Conservation (phyloP, 106 monocot genomes). For the Alisma plantagoaquatica region DNA sequence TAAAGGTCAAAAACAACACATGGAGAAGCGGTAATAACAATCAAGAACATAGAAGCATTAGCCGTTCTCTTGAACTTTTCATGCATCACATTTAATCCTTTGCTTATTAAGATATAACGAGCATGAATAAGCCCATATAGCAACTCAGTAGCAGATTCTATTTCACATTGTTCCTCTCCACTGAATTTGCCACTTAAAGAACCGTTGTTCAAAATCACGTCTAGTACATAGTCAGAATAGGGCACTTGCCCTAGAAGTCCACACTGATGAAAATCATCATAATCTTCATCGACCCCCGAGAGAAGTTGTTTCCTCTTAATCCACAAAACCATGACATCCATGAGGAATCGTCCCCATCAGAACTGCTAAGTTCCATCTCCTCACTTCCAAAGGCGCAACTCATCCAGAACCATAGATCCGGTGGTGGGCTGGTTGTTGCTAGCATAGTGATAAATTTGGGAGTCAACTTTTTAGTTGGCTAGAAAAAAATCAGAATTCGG, state of each 20-base stretch:
- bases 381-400: no score
- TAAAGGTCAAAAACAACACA: no score
- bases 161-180: constrained; percentile 47
- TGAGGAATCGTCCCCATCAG: constrained; percentile 59
- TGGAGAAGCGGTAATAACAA: no score
- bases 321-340: constrained; percentile 78
- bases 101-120: constrained; percentile 54
- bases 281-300: constrained; percentile 69
- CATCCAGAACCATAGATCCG: no score
- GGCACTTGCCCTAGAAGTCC: constrained; percentile 56
- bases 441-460: no score
- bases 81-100: constrained; percentile 66
- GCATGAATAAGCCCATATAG: constrained; percentile 77
- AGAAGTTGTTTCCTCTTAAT: constrained; percentile 63
- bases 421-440: no score
- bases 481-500: no score
- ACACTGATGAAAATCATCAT: constrained; percentile 72
- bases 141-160: constrained; percentile 62
- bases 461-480: no score
- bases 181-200: constrained; percentile 49
- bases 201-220: constrained; percentile 63
- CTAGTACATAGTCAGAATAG: constrained; percentile 50
- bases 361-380: constrained; percentile 53
- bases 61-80: no score
- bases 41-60: no score